Evolutionary conservation across 192 early-diverging fungal species (phyloP).

Genomic region (Spizellomyces sp.): DNA sequence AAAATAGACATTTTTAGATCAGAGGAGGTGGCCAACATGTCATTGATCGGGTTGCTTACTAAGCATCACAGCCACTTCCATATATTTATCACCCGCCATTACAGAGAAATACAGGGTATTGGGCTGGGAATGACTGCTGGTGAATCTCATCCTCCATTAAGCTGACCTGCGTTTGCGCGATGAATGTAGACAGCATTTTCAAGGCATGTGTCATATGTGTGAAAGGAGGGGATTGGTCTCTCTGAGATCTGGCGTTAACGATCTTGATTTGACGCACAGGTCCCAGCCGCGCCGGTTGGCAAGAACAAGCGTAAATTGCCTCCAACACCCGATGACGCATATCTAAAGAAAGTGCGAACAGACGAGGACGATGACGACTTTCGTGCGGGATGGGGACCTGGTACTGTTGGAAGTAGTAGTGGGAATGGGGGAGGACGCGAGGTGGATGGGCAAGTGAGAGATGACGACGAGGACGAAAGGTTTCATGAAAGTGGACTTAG

Average conservation of each 20-base stretch:
- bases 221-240: neutral
- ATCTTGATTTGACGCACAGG: neutral
- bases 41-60: too few relatives aligned
- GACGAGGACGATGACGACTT: constrained; percentile 37
- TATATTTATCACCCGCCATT: too few relatives aligned
- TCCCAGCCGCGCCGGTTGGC: constrained; percentile 23
- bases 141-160: too few relatives aligned
- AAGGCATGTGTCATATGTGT: constrained; percentile 25
- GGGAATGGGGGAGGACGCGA: neutral
- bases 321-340: constrained; percentile 40
- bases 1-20: too few relatives aligned
- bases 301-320: constrained; percentile 56
- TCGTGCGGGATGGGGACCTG: constrained; percentile 20
- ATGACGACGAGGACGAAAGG: constrained; percentile 64
- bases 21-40: too few relatives aligned
- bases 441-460: neutral
- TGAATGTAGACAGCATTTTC: constrained; percentile 42
- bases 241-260: neutral
- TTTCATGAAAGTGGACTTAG: constrained; percentile 86
- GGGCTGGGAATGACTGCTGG: too few relatives aligned
- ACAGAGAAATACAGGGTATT: too few relatives aligned
- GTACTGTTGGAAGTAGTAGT: neutral
- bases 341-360: constrained; percentile 40
- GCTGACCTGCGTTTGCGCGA: neutral
- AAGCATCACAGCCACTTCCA: too few relatives aligned